phyloP scores from a whole-genome alignment of 768 basidiomycete species.

The Agrocybe praecox region DNA sequence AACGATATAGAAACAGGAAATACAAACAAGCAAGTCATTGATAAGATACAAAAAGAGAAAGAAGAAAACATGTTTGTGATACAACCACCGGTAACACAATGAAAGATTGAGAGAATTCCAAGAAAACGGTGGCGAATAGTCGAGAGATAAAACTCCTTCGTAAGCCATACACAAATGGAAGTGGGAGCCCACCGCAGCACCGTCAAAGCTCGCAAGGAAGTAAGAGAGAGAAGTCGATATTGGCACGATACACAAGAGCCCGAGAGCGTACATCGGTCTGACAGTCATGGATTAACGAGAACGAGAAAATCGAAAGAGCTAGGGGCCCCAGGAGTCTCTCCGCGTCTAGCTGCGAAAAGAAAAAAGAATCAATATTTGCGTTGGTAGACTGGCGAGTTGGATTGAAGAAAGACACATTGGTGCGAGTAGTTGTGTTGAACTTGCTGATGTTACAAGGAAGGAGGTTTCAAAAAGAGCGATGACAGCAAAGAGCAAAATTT shows the following conservation, averaged over 20 bases:
- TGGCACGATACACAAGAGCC: not conserved
- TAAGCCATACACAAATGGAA: not conserved
- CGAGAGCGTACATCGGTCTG: too few species aligned
- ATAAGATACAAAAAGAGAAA: not conserved
- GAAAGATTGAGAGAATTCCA: not conserved
- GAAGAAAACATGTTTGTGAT: not conserved
- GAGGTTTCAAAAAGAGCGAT: not conserved
- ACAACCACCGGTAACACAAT: conserved; percentile 14
- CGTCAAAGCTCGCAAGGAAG: not conserved
- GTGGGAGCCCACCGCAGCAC: not conserved
- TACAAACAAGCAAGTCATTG: too few species aligned
- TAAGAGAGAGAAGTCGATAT: too few species aligned
- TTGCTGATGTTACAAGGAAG: conserved; percentile 1
- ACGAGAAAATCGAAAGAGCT: not conserved
- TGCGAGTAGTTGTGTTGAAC: not conserved
- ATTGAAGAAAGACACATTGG: not conserved
- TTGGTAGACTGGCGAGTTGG: conserved; percentile 10
- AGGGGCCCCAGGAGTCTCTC: not conserved
- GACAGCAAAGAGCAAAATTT: conserved; percentile 6
- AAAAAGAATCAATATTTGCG: conserved; percentile 22
- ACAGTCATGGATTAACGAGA: not conserved
- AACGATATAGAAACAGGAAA: too few species aligned
- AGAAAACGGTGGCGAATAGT: not conserved
- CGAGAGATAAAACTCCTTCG: not conserved
- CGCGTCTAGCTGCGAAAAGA: conserved; percentile 12